Evolutionary conservation across 495 filamentous ascomycete species (phyloP).

Genomic region (Aspergillus olivimuriae): DNA sequence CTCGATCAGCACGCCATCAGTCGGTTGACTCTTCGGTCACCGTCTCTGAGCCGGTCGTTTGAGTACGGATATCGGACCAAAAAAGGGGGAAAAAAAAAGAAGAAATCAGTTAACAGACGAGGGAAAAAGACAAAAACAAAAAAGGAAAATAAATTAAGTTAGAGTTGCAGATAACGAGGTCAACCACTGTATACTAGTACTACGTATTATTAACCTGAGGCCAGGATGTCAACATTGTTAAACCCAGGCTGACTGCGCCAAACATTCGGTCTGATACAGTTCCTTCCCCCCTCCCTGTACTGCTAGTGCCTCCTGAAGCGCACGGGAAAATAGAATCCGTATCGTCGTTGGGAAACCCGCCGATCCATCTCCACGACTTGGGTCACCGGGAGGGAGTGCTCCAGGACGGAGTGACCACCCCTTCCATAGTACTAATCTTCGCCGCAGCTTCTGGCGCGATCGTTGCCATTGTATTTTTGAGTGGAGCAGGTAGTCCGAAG

Average conservation of each 20-base stretch:
- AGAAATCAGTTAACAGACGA: background rate
- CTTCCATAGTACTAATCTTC: constrained; percentile 8
- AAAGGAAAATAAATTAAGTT: background rate
- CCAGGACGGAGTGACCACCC: too few species aligned
- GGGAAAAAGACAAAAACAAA: background rate
- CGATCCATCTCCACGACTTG: constrained; percentile 36
- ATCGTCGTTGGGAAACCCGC: constrained; percentile 38
- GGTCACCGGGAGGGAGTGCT: constrained; percentile 24
- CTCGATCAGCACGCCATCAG: constrained; percentile 13
- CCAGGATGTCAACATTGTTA: background rate
- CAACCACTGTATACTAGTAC: background rate
- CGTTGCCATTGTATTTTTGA: constrained; percentile 1
- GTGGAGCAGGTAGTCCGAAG: constrained; percentile 4
- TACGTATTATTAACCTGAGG: background rate
- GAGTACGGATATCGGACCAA: background rate
- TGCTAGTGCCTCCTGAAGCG: background rate
- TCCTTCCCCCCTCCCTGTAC: constrained; percentile 4
- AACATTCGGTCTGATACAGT: constrained; percentile 11
- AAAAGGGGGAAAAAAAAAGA: background rate
- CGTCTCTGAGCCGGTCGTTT: too few species aligned
- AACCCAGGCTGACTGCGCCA: constrained; percentile 9
- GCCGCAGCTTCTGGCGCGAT: constrained; percentile 15
- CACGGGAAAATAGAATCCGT: constrained; percentile 42
- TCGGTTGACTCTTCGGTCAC: too few species aligned
- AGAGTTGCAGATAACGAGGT: background rate